Base-by-base conservation (phyloP, 805 yeast genomes). In the Kodamaea restingae region DNA sequence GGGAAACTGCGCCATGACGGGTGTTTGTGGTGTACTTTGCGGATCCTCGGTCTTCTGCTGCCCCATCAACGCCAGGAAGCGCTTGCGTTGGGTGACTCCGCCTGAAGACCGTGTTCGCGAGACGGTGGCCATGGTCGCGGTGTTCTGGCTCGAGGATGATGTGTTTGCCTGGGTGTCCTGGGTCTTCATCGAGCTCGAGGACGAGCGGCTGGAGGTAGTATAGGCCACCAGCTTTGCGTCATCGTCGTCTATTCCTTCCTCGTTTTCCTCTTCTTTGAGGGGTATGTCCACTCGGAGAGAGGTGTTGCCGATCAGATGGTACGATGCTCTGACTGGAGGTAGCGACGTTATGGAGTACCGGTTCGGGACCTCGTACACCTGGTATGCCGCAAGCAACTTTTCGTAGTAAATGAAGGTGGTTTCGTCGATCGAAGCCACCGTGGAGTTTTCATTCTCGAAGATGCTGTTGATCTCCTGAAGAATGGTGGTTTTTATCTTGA, bases 381-480 rank as follows among this genome's bases (percentile, higher is more conserved):
- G 59, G 38, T 58, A 63, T 4, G 69, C 71, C 4, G 24, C 25
- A n/a, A 64, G 52, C 7, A 63, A 40, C 40, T 56, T 58, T 29
- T 62, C 62, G 34, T 61, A 61, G 43, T 62, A 58, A 7, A 42
- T 27, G 20, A 67, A 43, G 2, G 55, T 42, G 4, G 49, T 48
- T 21, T 60, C 66, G 30, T 65, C 67, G 7, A 53, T 39, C 15
- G 32, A 22, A 36, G 45, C 32, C 9, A 35, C 12, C 8, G 40
- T 26, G 3, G 41, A 30, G 17, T 50, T 18, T 29, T 59, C 60
- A 7, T 38, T 42, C 7, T 48, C 57, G 5, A 67, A 50, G 55
- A 65, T 51, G 11, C 48, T 21, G 45, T 63, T 63, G 22, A 65
- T 51, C 29, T 67, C 71, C 15, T 43, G 44, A 31, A 68, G 46